Percentiles rank a stretch among this genome's conserved stretches.
These are phyloP conservation scores for Penicillium tannophilum DNA, from an alignment of 495 filamentous ascomycete genomes.

Conservation along the genomic window DNA sequence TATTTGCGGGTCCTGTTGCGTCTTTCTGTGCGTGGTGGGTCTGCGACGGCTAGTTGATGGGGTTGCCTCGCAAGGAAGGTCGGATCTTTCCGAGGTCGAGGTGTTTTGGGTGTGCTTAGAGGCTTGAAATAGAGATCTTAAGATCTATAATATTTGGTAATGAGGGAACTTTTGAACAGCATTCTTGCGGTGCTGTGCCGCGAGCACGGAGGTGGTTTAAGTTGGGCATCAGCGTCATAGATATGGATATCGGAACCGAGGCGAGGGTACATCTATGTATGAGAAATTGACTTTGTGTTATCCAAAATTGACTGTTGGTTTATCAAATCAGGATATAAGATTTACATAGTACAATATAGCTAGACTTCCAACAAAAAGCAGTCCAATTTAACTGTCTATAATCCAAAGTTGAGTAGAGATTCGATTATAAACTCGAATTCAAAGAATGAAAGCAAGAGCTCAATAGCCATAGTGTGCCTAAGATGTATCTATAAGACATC, in stretches of 20 bases:
- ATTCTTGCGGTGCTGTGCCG: not conserved
- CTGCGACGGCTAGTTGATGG: not conserved
- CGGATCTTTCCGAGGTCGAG: not conserved
- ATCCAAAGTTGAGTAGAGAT: not conserved
- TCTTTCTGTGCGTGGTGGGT: conserved; percentile 16
- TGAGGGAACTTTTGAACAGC: too few relatives aligned
- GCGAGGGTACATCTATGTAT: not conserved
- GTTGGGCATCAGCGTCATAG: too few relatives aligned
- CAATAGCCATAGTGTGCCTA: not conserved
- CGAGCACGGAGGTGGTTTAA: not conserved
- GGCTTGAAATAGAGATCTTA: too few relatives aligned
- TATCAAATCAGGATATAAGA: too few relatives aligned
- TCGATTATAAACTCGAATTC: not conserved
- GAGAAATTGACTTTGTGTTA: not conserved
- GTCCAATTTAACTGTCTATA: not conserved
- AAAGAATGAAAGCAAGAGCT: not conserved
- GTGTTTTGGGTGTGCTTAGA: not conserved
- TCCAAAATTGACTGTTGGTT: too few relatives aligned
- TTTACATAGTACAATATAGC: too few relatives aligned
- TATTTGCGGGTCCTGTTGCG: conserved; percentile 16
- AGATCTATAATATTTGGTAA: too few relatives aligned
- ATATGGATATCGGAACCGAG: too few relatives aligned
- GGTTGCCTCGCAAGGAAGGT: not conserved
- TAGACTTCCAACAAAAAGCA: too few relatives aligned
- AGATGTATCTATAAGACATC: not conserved